Conservation (phyloP, 192 early-diverging fungal species). For the Dissophora globulifera region DNA sequence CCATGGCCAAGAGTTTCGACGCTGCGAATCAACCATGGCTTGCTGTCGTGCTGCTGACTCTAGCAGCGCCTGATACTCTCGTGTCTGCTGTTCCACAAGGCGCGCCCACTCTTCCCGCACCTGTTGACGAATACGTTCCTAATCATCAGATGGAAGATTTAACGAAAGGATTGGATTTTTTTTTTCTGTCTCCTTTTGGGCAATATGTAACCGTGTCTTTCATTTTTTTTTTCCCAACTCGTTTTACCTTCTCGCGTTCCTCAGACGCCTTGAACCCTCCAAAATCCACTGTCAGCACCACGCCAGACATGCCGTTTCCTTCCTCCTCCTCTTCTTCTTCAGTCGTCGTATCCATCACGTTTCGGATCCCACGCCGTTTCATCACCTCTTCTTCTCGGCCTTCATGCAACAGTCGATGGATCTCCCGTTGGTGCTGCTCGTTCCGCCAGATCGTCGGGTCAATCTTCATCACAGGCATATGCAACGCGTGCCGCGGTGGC, state of each 20-base stretch:
- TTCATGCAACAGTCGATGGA: conserved; percentile 34
- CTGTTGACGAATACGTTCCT: conserved; percentile 22
- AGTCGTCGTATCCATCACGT: conserved; percentile 35
- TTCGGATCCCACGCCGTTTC: conserved; percentile 13
- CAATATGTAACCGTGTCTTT: not conserved
- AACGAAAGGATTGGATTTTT: not conserved
- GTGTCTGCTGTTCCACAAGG: conserved; percentile 20
- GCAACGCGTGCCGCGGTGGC: conserved; percentile 35
- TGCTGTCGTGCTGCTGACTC: not conserved
- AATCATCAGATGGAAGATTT: not conserved
- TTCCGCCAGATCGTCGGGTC: conserved; percentile 19
- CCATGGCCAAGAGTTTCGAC: conserved; percentile 31
- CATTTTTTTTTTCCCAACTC: not conserved
- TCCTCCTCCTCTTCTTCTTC: conserved; percentile 16
- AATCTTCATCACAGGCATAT: conserved; percentile 48
- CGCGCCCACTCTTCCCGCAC: conserved; percentile 17
- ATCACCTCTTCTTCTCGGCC: conserved; percentile 29
- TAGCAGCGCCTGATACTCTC: conserved; percentile 7
- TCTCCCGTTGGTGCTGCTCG: conserved; percentile 39
- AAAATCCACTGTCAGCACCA: conserved; percentile 7
- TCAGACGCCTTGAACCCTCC: conserved; percentile 10
- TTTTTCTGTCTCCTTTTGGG: conserved; percentile 6
- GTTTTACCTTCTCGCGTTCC: conserved; percentile 17
- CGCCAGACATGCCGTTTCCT: conserved; percentile 13
- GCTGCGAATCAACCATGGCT: not conserved